phyloP scores from a whole-genome alignment of 2,329 filamentous ascomycete genomes.

The Verticillium dahliae region DNA sequence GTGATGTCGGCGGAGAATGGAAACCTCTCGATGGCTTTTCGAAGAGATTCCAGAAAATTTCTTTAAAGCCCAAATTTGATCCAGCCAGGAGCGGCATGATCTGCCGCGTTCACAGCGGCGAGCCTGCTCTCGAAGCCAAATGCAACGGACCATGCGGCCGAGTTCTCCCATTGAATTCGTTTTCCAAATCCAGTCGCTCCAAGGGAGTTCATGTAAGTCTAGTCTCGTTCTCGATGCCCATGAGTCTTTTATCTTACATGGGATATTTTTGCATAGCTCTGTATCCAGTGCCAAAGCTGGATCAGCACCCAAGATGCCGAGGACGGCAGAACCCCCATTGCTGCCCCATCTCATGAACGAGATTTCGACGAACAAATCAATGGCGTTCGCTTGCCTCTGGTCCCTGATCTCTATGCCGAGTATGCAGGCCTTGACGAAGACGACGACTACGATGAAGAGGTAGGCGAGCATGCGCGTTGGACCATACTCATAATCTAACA shows the following conservation, averaged over 20 bases:
- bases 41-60: conserved; percentile 20
- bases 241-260: neutral
- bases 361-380: conserved; percentile 3
- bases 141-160: conserved; percentile 24
- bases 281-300: conserved; percentile 28
- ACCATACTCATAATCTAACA: neutral
- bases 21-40: conserved; percentile 23
- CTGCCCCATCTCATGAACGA: conserved; percentile 1
- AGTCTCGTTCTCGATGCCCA: neutral
- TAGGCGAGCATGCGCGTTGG: neutral
- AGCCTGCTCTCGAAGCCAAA: conserved; percentile 15
- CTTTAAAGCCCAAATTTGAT: conserved; percentile 17
- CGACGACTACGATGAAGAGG: conserved; percentile 1
- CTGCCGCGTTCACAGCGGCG: conserved; percentile 25
- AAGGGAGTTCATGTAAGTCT: conserved; percentile 21
- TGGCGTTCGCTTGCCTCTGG: neutral
- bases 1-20: conserved; percentile 29
- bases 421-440: neutral
- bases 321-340: conserved; percentile 12
- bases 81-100: conserved; percentile 27
- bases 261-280: conserved; percentile 18
- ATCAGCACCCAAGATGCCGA: conserved; percentile 23
- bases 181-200: conserved; percentile 20
- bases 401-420: neutral
- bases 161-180: conserved; percentile 19